Base-by-base conservation (phyloP, 352 stramenopile species). In the Halophytophthora polymorphica region DNA sequence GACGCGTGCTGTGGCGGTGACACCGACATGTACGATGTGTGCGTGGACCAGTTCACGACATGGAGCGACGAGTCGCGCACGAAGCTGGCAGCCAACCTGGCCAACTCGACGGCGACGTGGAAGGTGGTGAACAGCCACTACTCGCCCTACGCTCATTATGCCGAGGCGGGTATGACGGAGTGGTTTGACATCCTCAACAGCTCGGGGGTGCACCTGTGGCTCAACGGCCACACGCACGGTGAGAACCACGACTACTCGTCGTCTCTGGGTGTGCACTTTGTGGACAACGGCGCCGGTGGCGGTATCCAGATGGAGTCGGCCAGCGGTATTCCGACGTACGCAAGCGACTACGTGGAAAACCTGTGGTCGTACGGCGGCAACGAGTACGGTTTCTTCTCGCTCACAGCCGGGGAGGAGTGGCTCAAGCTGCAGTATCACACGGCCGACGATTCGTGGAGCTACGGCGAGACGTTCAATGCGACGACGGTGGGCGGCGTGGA, bases 121-220 rank as follows among this genome's bases (percentile, higher is more conserved):
- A 86, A 86, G 57, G 67, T 88, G 12, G 72, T 88, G 0, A 88
- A 88, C 68, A 77, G 64, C 22, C 74, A 88, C 54, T 88, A 88
- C 56, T 80, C 64, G 4, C 74, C 77, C 15, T 78, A 77, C 29
- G 66, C 63, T 5, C 76, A 87, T 59, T 83, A 73, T 42, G 57
- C 54, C 10, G 56, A 77, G 21, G 41, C 34, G 19, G 67, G 61
- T 35, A 58, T 71, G 59, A 71, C 59, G 33, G 38, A 53, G 49
- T 90, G 79, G 79, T 77, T 75, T 40, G 63, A 78, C 21, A 57
- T 81, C 37, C 33, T 84, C 17, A 59, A 67, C 2, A 58, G 51
- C 28, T 56, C 64, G 14, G 73, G 58, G 45, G 45, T 81, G 33
- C 71, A 78, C 19, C 40, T 67, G 3, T 81, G 63, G 58, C 42